Evolutionary conservation across 345 rosid genomes (phyloP).

Genomic region (Pistacia integerrima): DNA sequence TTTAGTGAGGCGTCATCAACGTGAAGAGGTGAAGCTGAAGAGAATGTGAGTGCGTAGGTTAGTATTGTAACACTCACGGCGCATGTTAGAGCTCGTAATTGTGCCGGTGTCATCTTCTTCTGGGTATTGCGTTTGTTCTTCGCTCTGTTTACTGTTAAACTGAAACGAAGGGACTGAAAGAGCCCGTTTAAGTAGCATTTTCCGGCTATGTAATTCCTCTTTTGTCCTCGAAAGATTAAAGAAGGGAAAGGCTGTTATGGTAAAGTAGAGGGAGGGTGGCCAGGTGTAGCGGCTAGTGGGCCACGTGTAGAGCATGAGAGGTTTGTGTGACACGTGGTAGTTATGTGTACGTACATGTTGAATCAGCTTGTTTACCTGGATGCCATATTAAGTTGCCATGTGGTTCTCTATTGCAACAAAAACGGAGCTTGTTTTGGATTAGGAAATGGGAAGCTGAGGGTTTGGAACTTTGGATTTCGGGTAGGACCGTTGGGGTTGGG

Average conservation of each 20-base stretch:
- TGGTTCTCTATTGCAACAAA: neutral
- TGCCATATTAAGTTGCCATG: neutral
- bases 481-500: too few relatives aligned
- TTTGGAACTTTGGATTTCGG: too few relatives aligned
- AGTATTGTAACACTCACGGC: conserved; percentile 10
- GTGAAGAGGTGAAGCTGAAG: neutral
- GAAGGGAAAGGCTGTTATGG: neutral
- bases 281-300: neutral
- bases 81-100: neutral
- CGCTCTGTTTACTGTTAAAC: neutral
- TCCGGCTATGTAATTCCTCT: neutral
- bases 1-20: too few relatives aligned
- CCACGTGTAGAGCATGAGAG: neutral
- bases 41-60: conserved; percentile 24
- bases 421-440: too few relatives aligned
- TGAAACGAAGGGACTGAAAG: too few relatives aligned
- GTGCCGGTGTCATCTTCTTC: conserved; percentile 5
- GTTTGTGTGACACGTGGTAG: neutral
- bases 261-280: neutral
- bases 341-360: neutral
- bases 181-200: neutral
- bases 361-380: conserved; percentile 1
- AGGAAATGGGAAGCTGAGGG: too few relatives aligned
- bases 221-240: neutral
- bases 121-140: neutral